Conservation (phyloP, 495 filamentous ascomycete genomes). For the Xylaria bambusicola region DNA sequence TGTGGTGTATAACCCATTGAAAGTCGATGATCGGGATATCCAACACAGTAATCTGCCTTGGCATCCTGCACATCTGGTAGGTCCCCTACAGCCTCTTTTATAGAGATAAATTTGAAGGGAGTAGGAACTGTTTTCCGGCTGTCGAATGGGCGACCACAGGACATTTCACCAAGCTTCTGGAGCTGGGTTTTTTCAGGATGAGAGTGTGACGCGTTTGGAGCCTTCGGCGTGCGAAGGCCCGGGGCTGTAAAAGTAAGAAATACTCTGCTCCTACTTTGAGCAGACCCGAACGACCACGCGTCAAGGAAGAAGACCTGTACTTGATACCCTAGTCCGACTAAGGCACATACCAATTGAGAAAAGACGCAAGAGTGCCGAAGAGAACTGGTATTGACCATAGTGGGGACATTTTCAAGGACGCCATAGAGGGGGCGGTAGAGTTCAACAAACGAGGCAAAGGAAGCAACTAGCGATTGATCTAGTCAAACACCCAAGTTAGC, state of each 20-base stretch:
- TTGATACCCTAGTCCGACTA: conserved; percentile 76
- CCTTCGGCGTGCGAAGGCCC: conserved; percentile 52
- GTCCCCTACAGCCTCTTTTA: conserved; percentile 52
- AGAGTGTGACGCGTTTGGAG: conserved; percentile 62
- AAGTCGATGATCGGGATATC: conserved; percentile 65
- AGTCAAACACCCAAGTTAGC: not conserved
- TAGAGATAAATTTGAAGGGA: conserved; percentile 57
- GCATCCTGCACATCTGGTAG: conserved; percentile 61
- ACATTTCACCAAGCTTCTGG: conserved; percentile 55
- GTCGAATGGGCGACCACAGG: conserved; percentile 62
- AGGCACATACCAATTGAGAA: conserved; percentile 64
- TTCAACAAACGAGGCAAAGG: conserved; percentile 71
- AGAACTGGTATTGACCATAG: conserved; percentile 51
- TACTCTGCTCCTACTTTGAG: conserved; percentile 63
- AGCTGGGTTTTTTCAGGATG: conserved; percentile 42
- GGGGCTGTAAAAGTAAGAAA: conserved; percentile 69
- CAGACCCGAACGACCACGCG: conserved; percentile 66
- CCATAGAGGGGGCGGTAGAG: conserved; percentile 72
- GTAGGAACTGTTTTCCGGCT: conserved; percentile 50
- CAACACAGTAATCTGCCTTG: conserved; percentile 53
- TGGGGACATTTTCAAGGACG: conserved; percentile 70
- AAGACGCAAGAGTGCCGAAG: conserved; percentile 59
- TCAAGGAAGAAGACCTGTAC: conserved; percentile 62
- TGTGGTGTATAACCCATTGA: conserved; percentile 32
- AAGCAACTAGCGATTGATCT: conserved; percentile 69